These are phyloP conservation scores for Holtermannia corniformis DNA, from an alignment of 768 basidiomycete genomes.

Conservation along the genomic window DNA sequence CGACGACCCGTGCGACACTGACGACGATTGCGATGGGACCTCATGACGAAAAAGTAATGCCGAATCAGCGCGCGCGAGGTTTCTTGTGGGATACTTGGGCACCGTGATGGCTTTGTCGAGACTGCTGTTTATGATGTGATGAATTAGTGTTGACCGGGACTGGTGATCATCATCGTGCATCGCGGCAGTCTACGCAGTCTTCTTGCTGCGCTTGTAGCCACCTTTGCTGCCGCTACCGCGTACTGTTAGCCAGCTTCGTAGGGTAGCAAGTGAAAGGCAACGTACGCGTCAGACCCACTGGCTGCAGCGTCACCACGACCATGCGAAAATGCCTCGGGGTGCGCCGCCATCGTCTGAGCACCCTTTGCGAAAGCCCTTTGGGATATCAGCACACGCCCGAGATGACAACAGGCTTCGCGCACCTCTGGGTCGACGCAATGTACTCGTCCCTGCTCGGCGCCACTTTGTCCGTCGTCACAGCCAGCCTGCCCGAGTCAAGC, in stretches of 20 bases:
- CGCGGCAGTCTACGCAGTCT: not conserved
- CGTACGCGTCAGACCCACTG: not conserved
- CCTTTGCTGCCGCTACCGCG: not conserved
- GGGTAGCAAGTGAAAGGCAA: not conserved
- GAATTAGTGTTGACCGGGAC: too few relatives aligned
- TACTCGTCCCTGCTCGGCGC: slow-evolving; percentile 28
- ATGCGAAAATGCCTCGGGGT: slow-evolving; percentile 24
- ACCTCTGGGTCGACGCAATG: slow-evolving; percentile 22
- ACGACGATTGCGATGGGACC: too few relatives aligned
- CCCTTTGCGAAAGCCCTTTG: slow-evolving; percentile 26
- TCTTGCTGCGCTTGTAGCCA: not conserved
- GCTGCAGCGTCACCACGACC: not conserved
- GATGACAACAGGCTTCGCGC: too few relatives aligned
- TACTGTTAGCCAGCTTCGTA: not conserved
- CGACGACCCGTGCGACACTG: too few relatives aligned
- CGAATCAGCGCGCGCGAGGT: too few relatives aligned
- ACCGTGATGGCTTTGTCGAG: too few relatives aligned
- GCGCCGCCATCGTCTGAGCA: slow-evolving; percentile 23
- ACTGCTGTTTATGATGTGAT: too few relatives aligned
- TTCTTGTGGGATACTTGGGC: too few relatives aligned
- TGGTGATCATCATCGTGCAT: too few relatives aligned
- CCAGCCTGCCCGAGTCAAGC: slow-evolving; percentile 11
- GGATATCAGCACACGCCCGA: too few relatives aligned
- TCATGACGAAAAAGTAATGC: too few relatives aligned
- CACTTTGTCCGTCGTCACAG: slow-evolving; percentile 19